Base-by-base conservation (phyloP, 2,329 filamentous ascomycete species). In the Colletotrichum navitas region DNA sequence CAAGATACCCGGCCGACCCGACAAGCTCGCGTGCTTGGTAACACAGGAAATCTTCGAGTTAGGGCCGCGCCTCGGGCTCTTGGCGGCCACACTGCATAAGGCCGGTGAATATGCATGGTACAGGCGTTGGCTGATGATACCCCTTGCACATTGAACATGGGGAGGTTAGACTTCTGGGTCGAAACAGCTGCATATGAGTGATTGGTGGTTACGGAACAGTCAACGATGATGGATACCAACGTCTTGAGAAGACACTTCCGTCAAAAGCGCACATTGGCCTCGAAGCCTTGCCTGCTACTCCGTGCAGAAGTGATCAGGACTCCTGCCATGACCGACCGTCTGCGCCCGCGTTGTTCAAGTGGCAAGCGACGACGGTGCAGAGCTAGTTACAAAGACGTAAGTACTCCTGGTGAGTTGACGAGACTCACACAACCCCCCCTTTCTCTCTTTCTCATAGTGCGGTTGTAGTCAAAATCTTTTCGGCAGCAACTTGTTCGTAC, bases 401-500 rank as follows among this genome's bases (percentile, higher is more conserved):
- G 43, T 21, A 24, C 21, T 24, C 14, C 12, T 6, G 14, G 16
- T 6, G 49, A 34, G 32, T 32, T 56, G 21, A 39, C 18, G 26
- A 41, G 61, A 7, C 24, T 24, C 21, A 32, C 29, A 14, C 26
- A 26, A 8, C 34, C 36, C 41, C 51, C 32, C 24, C 36, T 43
- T 5, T 43, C 41, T 21, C 41, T 18, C 41, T 21, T 26, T 49
- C 41, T 49, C 41, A 47, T 36, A 16, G 5, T 45, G 6, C 52
- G 59, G 62, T 60, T 63, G 61, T 63, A 18, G 61, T 63, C 10
- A 16, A 52, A 29, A 18, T n/a, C 36, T 11, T 47, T 55, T 54
- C 54, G 68, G 65, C 55, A 51, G 29, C 29, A 8, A 14, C 41
- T 14, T 26, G 45, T 62, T 62, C 36, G 16, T 24, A 36, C 65